phyloP scores from a whole-genome alignment of 495 filamentous ascomycete genomes.

The Neurospora sp. region DNA sequence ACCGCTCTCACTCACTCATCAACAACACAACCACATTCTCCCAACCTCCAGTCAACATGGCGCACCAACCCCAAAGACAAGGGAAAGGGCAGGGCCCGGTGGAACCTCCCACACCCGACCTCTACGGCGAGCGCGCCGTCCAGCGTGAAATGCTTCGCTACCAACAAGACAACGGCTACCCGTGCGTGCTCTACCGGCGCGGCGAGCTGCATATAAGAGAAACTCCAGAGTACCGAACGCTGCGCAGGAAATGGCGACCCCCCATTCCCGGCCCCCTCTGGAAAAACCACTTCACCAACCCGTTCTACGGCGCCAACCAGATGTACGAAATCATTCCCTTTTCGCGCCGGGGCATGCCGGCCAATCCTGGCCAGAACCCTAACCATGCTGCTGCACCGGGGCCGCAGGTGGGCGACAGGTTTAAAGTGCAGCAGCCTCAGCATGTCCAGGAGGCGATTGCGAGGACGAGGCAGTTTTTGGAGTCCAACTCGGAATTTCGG shows the following conservation, averaged over 20 bases:
- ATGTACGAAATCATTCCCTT: background rate
- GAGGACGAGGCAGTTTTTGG: background rate
- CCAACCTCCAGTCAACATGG: background rate
- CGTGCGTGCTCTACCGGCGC: background rate
- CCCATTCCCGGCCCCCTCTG: background rate
- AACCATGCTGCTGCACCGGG: background rate
- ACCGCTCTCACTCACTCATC: background rate
- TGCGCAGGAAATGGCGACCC: background rate
- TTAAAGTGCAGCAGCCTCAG: background rate
- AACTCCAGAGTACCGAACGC: background rate
- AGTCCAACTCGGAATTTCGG: background rate
- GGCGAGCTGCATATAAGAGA: background rate
- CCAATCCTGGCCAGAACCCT: background rate
- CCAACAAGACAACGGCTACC: background rate
- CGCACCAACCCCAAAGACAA: background rate
- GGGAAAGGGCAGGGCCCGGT: background rate
- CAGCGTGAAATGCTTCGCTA: background rate
- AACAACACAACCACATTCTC: background rate
- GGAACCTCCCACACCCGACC: background rate
- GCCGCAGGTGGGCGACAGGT: background rate
- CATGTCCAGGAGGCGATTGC: background rate
- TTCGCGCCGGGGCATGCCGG: background rate
- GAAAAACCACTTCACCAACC: background rate
- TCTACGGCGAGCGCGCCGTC: background rate
- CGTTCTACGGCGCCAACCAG: background rate